These are phyloP conservation scores for Phytopythium litorale DNA, from an alignment of 352 stramenopile genomes.

Conservation along the genomic window DNA sequence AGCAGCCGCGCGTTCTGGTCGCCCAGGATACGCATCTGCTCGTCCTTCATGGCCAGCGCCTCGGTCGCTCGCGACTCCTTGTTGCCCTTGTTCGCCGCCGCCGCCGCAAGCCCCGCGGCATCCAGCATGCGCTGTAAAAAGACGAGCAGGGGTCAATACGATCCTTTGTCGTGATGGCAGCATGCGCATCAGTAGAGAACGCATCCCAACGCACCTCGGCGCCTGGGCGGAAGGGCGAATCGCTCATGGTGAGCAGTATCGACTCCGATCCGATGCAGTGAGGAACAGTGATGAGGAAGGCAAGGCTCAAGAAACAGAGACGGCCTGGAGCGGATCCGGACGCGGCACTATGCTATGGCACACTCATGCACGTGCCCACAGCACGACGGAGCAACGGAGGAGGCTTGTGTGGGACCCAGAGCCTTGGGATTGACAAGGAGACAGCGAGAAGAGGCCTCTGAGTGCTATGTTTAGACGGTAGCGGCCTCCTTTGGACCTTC, in stretches of 20 bases:
- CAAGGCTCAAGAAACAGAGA: neutral
- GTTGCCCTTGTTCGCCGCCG: conserved; percentile 62
- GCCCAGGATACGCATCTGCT: conserved; percentile 93
- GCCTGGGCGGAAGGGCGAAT: neutral
- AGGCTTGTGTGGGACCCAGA: neutral
- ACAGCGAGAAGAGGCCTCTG: neutral
- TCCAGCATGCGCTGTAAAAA: conserved; percentile 9
- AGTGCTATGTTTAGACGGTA: neutral
- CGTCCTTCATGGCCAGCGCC: conserved; percentile 95
- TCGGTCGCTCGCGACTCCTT: conserved; percentile 88
- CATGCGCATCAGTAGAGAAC: too few relatives aligned
- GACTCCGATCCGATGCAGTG: neutral
- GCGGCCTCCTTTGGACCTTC: neutral
- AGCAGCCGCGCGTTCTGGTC: conserved; percentile 91
- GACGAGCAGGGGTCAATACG: neutral
- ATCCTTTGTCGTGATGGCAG: neutral
- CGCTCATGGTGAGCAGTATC: neutral
- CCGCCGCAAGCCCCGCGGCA: conserved; percentile 28
- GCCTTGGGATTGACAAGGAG: neutral
- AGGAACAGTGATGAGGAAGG: neutral
- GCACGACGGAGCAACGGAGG: neutral
- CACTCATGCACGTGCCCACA: neutral
- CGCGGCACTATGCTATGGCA: neutral
- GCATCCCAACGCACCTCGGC: neutral
- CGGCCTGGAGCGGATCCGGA: neutral